Percentiles rank a stretch among this genome's conserved stretches.
Evolutionary conservation across 495 filamentous ascomycete species (phyloP).

Genomic region (Podospora pseudopauciseta): DNA sequence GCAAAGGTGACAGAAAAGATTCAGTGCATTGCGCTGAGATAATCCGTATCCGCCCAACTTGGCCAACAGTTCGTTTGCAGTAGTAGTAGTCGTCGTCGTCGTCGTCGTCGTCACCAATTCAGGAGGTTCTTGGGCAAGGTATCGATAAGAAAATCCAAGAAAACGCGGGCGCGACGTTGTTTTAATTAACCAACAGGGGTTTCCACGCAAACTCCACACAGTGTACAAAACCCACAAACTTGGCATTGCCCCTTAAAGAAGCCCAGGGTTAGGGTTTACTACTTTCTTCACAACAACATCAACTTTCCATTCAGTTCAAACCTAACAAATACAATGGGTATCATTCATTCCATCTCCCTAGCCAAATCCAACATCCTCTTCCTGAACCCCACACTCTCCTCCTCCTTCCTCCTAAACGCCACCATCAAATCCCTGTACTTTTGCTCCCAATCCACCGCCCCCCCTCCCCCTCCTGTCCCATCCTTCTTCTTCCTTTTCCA

Average conservation of each 20-base stretch:
- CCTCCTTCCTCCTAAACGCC: conserved; percentile 28
- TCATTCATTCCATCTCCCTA: conserved; percentile 8
- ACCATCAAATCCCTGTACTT: conserved; percentile 38
- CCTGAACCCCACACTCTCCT: conserved; percentile 29
- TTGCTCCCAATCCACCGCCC: conserved; percentile 32
- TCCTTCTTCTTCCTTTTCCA: conserved; percentile 31
- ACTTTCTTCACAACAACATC: background rate
- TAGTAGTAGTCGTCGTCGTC: too few species aligned
- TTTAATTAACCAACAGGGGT: background rate
- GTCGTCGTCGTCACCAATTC: background rate
- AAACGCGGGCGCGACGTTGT: background rate
- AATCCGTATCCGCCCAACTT: background rate
- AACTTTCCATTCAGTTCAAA: too few species aligned
- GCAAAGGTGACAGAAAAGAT: background rate
- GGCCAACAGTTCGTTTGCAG: background rate
- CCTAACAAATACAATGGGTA: background rate
- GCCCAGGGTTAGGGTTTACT: background rate
- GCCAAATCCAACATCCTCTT: conserved; percentile 25
- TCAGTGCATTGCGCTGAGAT: background rate
- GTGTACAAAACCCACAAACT: too few species aligned
- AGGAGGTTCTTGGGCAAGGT: background rate
- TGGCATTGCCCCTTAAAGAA: background rate
- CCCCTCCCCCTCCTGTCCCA: conserved; percentile 17
- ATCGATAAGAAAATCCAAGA: background rate
- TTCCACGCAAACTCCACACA: background rate